Conservation (phyloP, 257 asterid genomes). For the Solanum ossicruentum region DNA sequence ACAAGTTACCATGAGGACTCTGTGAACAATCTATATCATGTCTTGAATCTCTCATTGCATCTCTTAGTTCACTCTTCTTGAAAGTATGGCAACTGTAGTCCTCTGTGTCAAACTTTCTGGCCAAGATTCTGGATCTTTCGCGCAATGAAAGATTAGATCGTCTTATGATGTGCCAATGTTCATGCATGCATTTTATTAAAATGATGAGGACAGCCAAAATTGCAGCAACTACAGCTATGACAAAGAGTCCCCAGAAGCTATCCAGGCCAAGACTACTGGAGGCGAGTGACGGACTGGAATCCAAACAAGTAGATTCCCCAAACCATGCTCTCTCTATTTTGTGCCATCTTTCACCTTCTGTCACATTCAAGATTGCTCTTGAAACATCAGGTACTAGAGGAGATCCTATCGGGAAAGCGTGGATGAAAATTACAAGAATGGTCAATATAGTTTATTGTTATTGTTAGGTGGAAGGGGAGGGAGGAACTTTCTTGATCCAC, state of each 20-base stretch:
- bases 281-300: neutral
- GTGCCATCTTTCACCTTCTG: constrained; percentile 25
- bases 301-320: constrained; percentile 2
- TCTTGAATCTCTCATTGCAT: neutral
- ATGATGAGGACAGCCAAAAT: constrained; percentile 3
- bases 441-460: neutral
- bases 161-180: neutral
- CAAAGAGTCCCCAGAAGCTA: constrained; percentile 49
- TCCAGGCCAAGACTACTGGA: constrained; percentile 26
- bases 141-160: neutral
- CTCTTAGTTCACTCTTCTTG: constrained; percentile 3
- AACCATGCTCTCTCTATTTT: constrained; percentile 32
- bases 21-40: neutral
- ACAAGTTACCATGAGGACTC: constrained; percentile 10
- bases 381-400: constrained; percentile 42
- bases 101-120: constrained; percentile 9
- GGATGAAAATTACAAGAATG: neutral
- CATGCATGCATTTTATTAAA: constrained; percentile 13
- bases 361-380: constrained; percentile 34
- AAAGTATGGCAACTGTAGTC: constrained; percentile 32
- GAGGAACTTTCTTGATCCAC: neutral
- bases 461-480: neutral
- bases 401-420: constrained; percentile 52
- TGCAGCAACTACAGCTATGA: constrained; percentile 16
- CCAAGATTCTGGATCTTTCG: neutral